phyloP scores from a whole-genome alignment of 1,284 basidiomycete genomes.

The Apiotrichum laibachii region DNA sequence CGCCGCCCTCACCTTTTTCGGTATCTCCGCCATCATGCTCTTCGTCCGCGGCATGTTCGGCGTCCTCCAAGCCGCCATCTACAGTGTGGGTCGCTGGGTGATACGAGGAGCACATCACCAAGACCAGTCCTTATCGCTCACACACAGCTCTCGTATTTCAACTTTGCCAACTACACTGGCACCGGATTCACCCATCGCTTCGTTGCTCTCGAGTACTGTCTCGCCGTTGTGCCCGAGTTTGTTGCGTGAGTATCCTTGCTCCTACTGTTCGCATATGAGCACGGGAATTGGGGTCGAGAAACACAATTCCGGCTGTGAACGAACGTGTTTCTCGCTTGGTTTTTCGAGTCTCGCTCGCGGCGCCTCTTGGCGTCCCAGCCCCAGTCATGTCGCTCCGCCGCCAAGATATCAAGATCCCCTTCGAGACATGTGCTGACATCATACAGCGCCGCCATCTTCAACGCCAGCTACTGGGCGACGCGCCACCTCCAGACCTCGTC shows the following conservation, averaged over 20 bases:
- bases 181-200: conserved; percentile 18
- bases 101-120: too few relatives aligned
- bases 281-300: too few relatives aligned
- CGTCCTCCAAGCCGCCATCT: conserved; percentile 25
- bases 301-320: too few relatives aligned
- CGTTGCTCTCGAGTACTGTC: conserved; percentile 19
- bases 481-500: not conserved
- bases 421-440: not conserved
- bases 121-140: not conserved
- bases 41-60: conserved; percentile 32
- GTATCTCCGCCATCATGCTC: conserved; percentile 24
- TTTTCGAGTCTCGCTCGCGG: too few relatives aligned
- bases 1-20: conserved; percentile 15
- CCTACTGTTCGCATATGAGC: too few relatives aligned
- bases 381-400: too few relatives aligned
- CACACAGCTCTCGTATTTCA: conserved; percentile 21
- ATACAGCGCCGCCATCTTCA: not conserved
- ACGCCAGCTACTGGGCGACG: not conserved
- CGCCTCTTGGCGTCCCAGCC: too few relatives aligned
- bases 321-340: not conserved
- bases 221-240: conserved; percentile 22
- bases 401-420: too few relatives aligned
- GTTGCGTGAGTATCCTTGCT: conserved; percentile 15
- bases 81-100: conserved; percentile 3
- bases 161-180: conserved; percentile 21